Percentiles rank a stretch among this genome's conserved stretches.
These are phyloP conservation scores for Mortierella claussenii DNA, from an alignment of 192 early-diverging fungal species.

Conservation along the genomic window DNA sequence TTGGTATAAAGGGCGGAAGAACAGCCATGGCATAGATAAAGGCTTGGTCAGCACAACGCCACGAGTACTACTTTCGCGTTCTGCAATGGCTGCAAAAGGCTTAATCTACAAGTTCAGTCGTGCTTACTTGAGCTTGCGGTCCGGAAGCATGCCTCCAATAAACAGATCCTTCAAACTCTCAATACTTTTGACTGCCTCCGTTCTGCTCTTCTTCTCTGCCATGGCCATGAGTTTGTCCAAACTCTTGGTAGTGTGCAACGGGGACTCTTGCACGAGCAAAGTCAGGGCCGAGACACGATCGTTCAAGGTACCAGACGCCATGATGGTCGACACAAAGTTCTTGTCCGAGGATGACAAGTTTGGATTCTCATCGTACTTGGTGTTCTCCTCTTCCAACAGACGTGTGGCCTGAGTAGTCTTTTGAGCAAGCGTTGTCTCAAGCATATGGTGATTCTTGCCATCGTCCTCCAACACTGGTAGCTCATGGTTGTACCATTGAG, in stretches of 20 bases:
- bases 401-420: conserved; percentile 63
- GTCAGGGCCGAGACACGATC: conserved; percentile 96
- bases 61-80: too few relatives aligned
- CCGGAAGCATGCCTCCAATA: conserved; percentile 80
- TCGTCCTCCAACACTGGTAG: conserved; percentile 35
- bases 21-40: too few relatives aligned
- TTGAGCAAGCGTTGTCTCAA: conserved; percentile 46
- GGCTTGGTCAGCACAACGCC: too few relatives aligned
- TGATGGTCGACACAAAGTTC: conserved; percentile 87
- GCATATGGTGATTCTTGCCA: conserved; percentile 37
- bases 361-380: conserved; percentile 61
- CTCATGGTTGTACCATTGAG: conserved; percentile 40
- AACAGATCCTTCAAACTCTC: conserved; percentile 92
- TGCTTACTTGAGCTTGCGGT: conserved; percentile 81
- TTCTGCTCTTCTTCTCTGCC: conserved; percentile 90
- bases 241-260: conserved; percentile 80
- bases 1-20: conserved; percentile 4
- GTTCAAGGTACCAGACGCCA: conserved; percentile 91
- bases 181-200: conserved; percentile 87
- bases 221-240: conserved; percentile 84
- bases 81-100: too few relatives aligned
- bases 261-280: conserved; percentile 91
- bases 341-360: conserved; percentile 81
- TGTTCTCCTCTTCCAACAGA: conserved; percentile 74
- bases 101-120: too few relatives aligned